Conservation (phyloP, 148 eudicot genomes). For the Silene uniflora region DNA sequence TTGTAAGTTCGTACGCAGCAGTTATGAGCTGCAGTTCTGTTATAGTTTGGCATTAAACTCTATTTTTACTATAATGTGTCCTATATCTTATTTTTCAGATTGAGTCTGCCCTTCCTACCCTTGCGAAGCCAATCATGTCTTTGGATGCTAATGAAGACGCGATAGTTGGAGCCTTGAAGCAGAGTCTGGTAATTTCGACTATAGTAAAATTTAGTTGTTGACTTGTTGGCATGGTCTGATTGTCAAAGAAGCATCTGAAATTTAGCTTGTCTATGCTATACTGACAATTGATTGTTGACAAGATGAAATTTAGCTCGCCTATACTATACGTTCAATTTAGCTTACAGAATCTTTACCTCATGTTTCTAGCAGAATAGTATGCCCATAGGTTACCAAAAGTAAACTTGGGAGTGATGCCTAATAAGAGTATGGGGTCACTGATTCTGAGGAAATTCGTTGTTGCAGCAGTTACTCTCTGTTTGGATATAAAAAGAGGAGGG, state of each 20-base stretch:
- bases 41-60: background rate
- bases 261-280: no score
- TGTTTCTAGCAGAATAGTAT: no score
- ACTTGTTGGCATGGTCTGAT: background rate
- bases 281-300: no score
- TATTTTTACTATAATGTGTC: background rate
- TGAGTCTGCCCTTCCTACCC: constrained; percentile 83
- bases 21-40: background rate
- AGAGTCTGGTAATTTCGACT: constrained; percentile 64
- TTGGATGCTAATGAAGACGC: constrained; percentile 97
- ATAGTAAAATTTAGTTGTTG: background rate
- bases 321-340: no score
- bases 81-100: constrained; percentile 44
- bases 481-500: no score
- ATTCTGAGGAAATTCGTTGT: no score
- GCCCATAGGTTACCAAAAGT: no score
- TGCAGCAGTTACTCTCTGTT: no score
- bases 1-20: background rate
- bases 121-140: constrained; percentile 94
- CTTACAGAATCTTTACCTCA: no score
- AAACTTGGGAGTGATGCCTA: no score
- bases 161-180: constrained; percentile 88
- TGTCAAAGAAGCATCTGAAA: background rate
- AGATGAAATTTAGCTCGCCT: no score
- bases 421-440: no score